Percentiles rank a stretch among this genome's conserved stretches.
These are phyloP conservation scores for Rhizophora mangle DNA, from an alignment of 345 rosid genomes.

Conservation along the genomic window DNA sequence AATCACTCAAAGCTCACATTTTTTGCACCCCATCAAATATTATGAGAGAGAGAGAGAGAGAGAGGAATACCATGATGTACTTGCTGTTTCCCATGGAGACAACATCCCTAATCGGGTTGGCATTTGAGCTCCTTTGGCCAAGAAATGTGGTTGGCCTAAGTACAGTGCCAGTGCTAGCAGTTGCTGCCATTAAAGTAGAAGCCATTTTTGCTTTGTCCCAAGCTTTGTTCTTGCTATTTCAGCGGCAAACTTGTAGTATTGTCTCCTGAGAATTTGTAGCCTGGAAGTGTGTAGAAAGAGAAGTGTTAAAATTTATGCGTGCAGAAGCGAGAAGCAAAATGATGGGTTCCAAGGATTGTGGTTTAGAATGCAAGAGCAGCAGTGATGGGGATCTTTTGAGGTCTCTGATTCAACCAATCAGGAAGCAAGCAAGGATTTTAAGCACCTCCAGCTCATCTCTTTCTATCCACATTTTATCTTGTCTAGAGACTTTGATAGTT, in stretches of 20 bases:
- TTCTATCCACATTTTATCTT: constrained; percentile 61
- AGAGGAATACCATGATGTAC: constrained; percentile 60
- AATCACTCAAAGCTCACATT: neutral
- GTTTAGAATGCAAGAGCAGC: constrained; percentile 22
- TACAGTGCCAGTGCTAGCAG: constrained; percentile 62
- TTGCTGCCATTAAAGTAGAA: constrained; percentile 45
- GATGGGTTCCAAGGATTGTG: constrained; percentile 17
- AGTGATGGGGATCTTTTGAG: constrained; percentile 41
- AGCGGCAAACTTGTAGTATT: neutral
- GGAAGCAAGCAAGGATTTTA: constrained; percentile 52
- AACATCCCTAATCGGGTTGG: constrained; percentile 65
- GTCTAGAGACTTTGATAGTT: neutral
- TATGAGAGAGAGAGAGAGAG: neutral
- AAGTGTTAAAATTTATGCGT: constrained; percentile 14
- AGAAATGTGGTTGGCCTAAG: constrained; percentile 65
- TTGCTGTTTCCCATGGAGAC: constrained; percentile 61
- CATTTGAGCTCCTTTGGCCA: constrained; percentile 55
- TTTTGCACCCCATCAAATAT: neutral
- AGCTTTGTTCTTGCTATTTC: neutral
- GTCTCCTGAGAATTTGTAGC: neutral
- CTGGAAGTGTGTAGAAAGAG: constrained; percentile 20
- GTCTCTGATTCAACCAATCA: constrained; percentile 52
- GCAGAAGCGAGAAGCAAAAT: constrained; percentile 22
- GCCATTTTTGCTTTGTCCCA: constrained; percentile 33
- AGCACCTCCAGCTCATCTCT: constrained; percentile 53